Evolutionary conservation across 2,329 filamentous ascomycete genomes (phyloP), one percentile per base, ranked within the genome.

Genomic region (Salinomyces thailandicus): DNA sequence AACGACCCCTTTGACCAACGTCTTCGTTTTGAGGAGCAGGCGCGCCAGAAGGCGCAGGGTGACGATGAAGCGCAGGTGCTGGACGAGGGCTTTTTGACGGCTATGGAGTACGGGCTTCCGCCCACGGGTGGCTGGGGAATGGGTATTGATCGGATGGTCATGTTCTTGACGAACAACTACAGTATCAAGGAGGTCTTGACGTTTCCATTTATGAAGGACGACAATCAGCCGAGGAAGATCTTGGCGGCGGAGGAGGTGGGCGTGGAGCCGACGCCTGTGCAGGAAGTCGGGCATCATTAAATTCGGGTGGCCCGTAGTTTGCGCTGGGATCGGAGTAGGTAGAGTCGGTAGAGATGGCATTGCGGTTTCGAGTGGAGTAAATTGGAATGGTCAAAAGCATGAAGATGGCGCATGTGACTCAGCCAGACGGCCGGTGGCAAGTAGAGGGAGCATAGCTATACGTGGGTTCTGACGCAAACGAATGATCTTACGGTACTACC

Each of bases 131-230:
- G 91, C 33, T 98, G 84, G 81, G 91, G 55, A 49, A 31, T 96
- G 75, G 91, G 91, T 47, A 91, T 94, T 49, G 87, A 96, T 67
- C 79, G 89, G 42, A 67, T 93, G 62, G 82, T 86, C 61, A 93
- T 93, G 86, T 93, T 93, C 74, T 67, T 96, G 62, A 94, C 89
- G 33, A 78, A 96, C 64, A 84, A 94, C 67, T 91, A 93, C 68
- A 84, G 77, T 51, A 98, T 98, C 62, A 87, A 91, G 65, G 91
- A 98, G 65, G 89, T 96, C 3, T 67, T 96, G 45, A 79, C 89
- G 6, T 98, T 98, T 77, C 91, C 91, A 8, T 89, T 95, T 67
- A 94, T 98, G 50, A 94, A 93, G 76, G 83, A 89, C 34, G 82
- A 89, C 54, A 66, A 71, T 46, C 38, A 45, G 18, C 58, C 61